Evolutionary conservation across 805 yeast species (phyloP).

Genomic region (Priceomyces fermenticarens): DNA sequence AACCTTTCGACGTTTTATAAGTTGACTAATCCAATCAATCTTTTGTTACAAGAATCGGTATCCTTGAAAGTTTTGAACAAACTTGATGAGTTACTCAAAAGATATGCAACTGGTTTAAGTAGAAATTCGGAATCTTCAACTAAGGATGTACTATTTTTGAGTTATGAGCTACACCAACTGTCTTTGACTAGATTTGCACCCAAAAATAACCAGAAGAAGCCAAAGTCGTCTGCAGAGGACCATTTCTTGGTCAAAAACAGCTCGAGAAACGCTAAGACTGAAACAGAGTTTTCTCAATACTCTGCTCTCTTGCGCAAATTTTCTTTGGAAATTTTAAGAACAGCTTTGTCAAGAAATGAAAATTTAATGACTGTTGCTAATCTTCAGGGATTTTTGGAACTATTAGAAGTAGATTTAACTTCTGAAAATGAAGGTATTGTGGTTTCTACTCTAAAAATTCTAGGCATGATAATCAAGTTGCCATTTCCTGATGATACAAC

Average conservation of each 20-base stretch:
- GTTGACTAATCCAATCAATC: conserved; percentile 67
- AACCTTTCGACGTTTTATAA: conserved; percentile 52
- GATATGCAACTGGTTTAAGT: conserved; percentile 76
- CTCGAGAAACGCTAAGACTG: conserved; percentile 53
- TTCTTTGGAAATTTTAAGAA: conserved; percentile 70
- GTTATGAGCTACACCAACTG: conserved; percentile 68
- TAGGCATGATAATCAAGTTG: conserved; percentile 57
- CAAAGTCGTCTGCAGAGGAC: conserved; percentile 34
- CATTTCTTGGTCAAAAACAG: conserved; percentile 76
- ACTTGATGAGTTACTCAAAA: conserved; percentile 72
- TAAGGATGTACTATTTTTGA: conserved; percentile 60
- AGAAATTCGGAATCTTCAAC: conserved; percentile 60
- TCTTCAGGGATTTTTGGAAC: conserved; percentile 71
- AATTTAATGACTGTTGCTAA: conserved; percentile 56
- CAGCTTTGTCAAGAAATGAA: conserved; percentile 64
- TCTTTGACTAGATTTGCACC: conserved; percentile 26
- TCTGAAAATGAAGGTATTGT: conserved; percentile 79
- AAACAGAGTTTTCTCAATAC: conserved; percentile 54
- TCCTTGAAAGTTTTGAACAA: conserved; percentile 68
- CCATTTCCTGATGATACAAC: conserved; percentile 58
- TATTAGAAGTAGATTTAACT: conserved; percentile 56
- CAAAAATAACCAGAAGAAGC: not conserved
- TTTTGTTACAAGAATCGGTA: conserved; percentile 58
- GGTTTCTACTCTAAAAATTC: conserved; percentile 60
- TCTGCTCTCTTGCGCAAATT: conserved; percentile 67